A percentile compares a stretch with the other conserved stretches of the same genome.
Evolutionary conservation across 2,329 filamentous ascomycete genomes (phyloP).

Genomic region (Venturia pyrina): DNA sequence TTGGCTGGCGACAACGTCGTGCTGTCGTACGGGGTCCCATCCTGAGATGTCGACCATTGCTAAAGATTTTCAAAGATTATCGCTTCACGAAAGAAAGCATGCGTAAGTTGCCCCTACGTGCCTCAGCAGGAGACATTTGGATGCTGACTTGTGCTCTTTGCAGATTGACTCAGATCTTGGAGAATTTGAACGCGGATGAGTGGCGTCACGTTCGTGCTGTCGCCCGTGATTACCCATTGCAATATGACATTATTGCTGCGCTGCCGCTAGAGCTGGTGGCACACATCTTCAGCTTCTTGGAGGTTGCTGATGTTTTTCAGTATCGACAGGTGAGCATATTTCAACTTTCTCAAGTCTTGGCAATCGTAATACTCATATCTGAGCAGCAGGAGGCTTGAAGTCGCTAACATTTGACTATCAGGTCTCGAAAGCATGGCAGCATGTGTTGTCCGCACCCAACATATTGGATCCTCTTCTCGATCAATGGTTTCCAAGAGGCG

Average conservation of each 20-base stretch:
- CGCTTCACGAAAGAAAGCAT: not conserved
- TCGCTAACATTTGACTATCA: not conserved
- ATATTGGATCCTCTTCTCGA: not conserved
- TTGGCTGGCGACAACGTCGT: not conserved
- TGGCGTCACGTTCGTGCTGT: not conserved
- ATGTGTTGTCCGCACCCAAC: not conserved
- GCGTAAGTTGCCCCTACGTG: not conserved
- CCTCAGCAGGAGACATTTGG: not conserved
- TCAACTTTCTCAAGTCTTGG: too few relatives aligned
- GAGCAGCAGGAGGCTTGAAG: not conserved
- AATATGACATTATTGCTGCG: not conserved
- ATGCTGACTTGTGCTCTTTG: not conserved
- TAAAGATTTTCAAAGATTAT: constrained; percentile 1
- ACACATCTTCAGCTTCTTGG: constrained; percentile 2
- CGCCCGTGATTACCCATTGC: not conserved
- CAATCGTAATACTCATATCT: too few relatives aligned
- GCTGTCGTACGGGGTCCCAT: not conserved
- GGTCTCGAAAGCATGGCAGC: not conserved
- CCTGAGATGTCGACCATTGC: not conserved
- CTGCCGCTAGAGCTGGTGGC: not conserved
- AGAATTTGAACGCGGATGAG: not conserved
- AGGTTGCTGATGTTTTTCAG: constrained; percentile 5
- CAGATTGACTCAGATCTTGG: not conserved
- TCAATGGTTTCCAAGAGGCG: not conserved
- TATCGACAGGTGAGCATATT: not conserved